Evolutionary conservation across 2,329 filamentous ascomycete genomes (phyloP).

Genomic region (Metarhizium brunneum): DNA sequence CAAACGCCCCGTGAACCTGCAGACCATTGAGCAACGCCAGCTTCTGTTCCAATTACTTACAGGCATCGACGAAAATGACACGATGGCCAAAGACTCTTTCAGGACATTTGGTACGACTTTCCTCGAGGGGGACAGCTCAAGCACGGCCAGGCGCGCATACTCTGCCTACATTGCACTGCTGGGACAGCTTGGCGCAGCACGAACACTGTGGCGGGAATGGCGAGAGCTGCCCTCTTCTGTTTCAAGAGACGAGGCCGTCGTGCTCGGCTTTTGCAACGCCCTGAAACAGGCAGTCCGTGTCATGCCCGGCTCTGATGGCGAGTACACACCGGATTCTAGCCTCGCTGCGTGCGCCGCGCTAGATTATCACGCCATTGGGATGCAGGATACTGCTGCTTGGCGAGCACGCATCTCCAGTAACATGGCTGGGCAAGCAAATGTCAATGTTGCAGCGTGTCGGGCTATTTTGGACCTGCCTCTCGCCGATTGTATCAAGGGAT

Average conservation of each 20-base stretch:
- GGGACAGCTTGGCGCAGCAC: conserved; percentile 20
- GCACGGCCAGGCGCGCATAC: conserved; percentile 10
- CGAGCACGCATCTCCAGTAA: not conserved
- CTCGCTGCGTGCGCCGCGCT: conserved; percentile 10
- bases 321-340: conserved; percentile 1
- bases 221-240: conserved; percentile 6
- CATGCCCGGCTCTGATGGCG: conserved; percentile 2
- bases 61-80: conserved; percentile 15
- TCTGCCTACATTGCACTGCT: conserved; percentile 18
- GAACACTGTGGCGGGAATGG: conserved; percentile 23
- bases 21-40: conserved; percentile 10
- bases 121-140: conserved; percentile 3
- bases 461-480: conserved; percentile 6
- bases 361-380: conserved; percentile 13
- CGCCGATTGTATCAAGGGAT: not conserved
- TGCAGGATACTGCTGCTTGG: conserved; percentile 5
- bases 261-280: conserved; percentile 5
- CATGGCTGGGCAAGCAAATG: not conserved
- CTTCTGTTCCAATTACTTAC: conserved; percentile 19
- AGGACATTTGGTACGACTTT: conserved; percentile 12
- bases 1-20: not conserved
- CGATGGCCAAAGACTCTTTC: conserved; percentile 14
- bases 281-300: conserved; percentile 5
- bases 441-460: not conserved
- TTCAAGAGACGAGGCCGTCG: conserved; percentile 1